Base-by-base conservation (phyloP, 805 yeast genomes). In the Candida argentea region DNA sequence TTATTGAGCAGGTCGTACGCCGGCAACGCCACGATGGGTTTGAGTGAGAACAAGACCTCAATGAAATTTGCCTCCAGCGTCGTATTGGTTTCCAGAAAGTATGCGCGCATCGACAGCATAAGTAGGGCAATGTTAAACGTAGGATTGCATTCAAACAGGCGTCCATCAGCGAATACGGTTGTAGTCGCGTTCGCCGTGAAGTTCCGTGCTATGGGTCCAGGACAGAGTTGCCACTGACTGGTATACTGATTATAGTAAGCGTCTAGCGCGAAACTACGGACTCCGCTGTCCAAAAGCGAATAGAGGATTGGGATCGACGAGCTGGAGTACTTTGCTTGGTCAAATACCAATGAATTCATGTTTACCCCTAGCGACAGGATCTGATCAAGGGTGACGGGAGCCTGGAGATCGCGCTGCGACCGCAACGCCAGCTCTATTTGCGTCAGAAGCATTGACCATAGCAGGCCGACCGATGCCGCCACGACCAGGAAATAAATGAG, bases 211-310 rank as follows among this genome's bases (percentile, higher is more conserved):
- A 55, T 49, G 2, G 63, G 59, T 2, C 60, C 61, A 2, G 79
- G 79, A 37, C 79, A 73, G 14, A 72, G 45, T 43, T 70, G 76
- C 77, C 76, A 71, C 24, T 32, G 37, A 7, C 36, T 26, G 3
- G 60, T 50, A 23, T 51, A 39, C 27, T 67, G 70, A 40, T 69
- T 70, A 61, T 72, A 68, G 45, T 74, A 76, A 16, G 76, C 30
- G 41, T 79, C 82, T 4, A 76, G 28, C 30, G 56, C 49, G n/a
- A 73, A 44, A 0, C 61, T 47, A 29, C 63, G 66, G 1, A 65
- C 51, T 0, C 81, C 81, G 2, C 49, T 48, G 20, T 46, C 39
- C 24, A 77, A 30, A 21, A 46, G 27, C 20, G 34, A 24, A 13
- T 30, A 15, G 2, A 55, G 29, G 16, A 36, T 31, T n/a, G 31